Evolutionary conservation across 2,329 filamentous ascomycete genomes (phyloP).

Genomic region (Tricladium varicosporioides): DNA sequence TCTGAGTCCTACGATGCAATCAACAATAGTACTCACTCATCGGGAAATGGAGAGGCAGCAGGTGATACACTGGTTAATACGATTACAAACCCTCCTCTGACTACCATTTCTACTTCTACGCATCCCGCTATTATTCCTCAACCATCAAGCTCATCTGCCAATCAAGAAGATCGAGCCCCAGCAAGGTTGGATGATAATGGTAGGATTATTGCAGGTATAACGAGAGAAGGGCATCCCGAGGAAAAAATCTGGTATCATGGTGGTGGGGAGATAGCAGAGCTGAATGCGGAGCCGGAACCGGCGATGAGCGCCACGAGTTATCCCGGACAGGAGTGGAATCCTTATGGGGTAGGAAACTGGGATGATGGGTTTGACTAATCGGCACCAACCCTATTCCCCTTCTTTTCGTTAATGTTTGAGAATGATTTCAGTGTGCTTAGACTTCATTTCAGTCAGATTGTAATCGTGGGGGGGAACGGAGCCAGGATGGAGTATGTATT

Average conservation of each 20-base stretch:
- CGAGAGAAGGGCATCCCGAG: constrained; percentile 38
- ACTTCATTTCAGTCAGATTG: too few relatives aligned
- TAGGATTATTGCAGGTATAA: too few relatives aligned
- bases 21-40: too few relatives aligned
- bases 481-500: too few relatives aligned
- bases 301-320: constrained; percentile 67
- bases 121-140: too few relatives aligned
- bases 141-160: not conserved
- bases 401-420: not conserved
- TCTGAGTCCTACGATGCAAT: too few relatives aligned
- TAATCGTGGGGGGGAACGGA: too few relatives aligned
- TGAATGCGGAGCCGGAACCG: constrained; percentile 36
- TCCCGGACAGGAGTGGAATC: constrained; percentile 65
- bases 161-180: constrained; percentile 7
- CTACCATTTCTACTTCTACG: not conserved
- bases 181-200: not conserved
- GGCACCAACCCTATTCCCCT: not conserved
- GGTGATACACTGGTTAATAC: not conserved
- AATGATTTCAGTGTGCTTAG: not conserved
- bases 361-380: constrained; percentile 8
- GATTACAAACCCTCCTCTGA: not conserved
- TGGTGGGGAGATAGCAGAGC: constrained; percentile 45
- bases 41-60: too few relatives aligned
- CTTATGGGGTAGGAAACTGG: constrained; percentile 6
- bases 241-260: constrained; percentile 50